Percentiles rank a stretch among this genome's conserved stretches.
Conservation (phyloP, 306 rosid species). For the Ochetophila trinervis region DNA sequence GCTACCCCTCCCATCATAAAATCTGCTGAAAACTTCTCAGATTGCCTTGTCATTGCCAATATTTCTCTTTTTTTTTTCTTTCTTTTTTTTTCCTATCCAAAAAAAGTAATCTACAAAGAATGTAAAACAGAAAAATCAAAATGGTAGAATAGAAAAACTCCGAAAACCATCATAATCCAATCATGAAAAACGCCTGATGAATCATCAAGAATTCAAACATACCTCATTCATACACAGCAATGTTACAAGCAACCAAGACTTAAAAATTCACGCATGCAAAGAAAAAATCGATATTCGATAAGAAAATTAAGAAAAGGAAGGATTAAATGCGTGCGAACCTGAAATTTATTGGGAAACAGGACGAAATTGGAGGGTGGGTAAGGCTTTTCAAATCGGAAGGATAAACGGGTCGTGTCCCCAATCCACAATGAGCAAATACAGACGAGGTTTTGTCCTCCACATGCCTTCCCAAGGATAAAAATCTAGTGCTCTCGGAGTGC, state of each 20-base stretch:
- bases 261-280: not conserved
- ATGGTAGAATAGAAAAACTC: no score
- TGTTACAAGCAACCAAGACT: no score
- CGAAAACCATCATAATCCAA: no score
- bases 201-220: no score
- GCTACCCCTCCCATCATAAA: conserved; percentile 83
- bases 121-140: no score
- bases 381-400: not conserved
- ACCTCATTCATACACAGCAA: no score
- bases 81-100: no score
- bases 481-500: no score
- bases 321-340: not conserved
- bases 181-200: no score
- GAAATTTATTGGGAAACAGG: not conserved
- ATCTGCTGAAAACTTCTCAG: conserved; percentile 72
- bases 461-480: no score
- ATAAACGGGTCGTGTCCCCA: not conserved
- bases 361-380: not conserved
- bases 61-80: not conserved
- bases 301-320: no score
- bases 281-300: not conserved
- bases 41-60: conserved; percentile 41
- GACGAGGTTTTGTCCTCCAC: not conserved
- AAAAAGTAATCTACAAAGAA: no score
- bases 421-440: not conserved